Percentiles rank a stretch among this genome's conserved stretches.
Conservation (phyloP, 202 grass and related monocot species). For the Panicum hallii region DNA sequence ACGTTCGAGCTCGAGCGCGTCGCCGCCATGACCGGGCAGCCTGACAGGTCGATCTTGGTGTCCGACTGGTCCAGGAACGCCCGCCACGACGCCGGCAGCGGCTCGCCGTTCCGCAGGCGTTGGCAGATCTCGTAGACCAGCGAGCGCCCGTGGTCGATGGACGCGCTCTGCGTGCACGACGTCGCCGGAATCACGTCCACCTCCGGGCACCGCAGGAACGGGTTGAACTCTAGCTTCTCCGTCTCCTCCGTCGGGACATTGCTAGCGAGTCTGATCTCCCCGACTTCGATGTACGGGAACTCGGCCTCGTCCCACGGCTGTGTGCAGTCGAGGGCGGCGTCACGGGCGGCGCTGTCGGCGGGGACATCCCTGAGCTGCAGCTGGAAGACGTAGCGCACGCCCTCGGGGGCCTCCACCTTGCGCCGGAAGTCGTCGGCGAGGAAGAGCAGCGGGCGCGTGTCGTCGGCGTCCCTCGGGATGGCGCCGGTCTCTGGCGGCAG, state of each 20-base stretch:
- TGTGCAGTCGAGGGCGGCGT: slow-evolving; percentile 70
- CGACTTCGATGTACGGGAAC: slow-evolving; percentile 63
- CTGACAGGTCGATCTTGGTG: slow-evolving; percentile 66
- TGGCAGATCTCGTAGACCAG: slow-evolving; percentile 76
- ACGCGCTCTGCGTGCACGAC: slow-evolving; percentile 68
- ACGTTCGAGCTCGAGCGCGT: slow-evolving; percentile 8
- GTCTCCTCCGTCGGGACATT: slow-evolving; percentile 59
- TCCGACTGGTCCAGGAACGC: slow-evolving; percentile 68
- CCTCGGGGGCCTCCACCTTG: slow-evolving; percentile 49
- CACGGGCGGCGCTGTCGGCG: slow-evolving; percentile 31
- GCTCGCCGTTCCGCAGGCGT: slow-evolving; percentile 53
- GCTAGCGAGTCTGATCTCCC: slow-evolving; percentile 56
- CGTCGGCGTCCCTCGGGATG: slow-evolving; percentile 64
- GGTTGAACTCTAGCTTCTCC: slow-evolving; percentile 76
- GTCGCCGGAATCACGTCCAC: slow-evolving; percentile 68
- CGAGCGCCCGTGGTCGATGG: slow-evolving; percentile 73
- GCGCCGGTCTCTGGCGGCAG: slow-evolving; percentile 72
- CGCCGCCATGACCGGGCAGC: slow-evolving; percentile 51
- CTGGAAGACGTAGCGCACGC: slow-evolving; percentile 64
- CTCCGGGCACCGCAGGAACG: slow-evolving; percentile 66
- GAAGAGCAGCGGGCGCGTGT: slow-evolving; percentile 66
- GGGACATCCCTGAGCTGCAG: slow-evolving; percentile 65
- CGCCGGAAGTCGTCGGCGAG: slow-evolving; percentile 65
- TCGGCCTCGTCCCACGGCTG: slow-evolving; percentile 65
- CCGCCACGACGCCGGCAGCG: slow-evolving; percentile 63